Evolutionary conservation across 2,329 filamentous ascomycete genomes (phyloP).

Genomic region (Colletotrichum ledebouriae): DNA sequence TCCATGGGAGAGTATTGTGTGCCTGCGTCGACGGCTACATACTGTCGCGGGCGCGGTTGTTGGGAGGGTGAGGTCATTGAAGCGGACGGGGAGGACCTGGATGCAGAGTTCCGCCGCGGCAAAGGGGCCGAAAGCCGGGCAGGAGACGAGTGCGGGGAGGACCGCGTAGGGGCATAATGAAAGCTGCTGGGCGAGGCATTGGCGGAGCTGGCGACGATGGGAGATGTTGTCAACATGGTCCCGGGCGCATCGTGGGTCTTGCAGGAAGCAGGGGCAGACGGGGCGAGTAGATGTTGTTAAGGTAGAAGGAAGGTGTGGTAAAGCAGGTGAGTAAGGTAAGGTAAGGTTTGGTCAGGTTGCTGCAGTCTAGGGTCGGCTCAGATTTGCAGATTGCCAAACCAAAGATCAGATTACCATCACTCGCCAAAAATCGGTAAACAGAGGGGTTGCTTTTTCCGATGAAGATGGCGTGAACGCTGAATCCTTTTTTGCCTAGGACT

Average conservation of each 20-base stretch:
- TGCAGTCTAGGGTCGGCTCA: slow-evolving; percentile 25
- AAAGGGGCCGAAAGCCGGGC: slow-evolving; percentile 57
- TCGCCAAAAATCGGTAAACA: slow-evolving; percentile 25
- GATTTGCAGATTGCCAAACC: slow-evolving; percentile 36
- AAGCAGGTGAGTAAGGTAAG: slow-evolving; percentile 1
- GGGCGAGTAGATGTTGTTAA: slow-evolving; percentile 6
- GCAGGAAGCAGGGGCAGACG: slow-evolving; percentile 13
- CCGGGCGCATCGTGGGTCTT: slow-evolving; percentile 59
- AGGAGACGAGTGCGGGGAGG: slow-evolving; percentile 57
- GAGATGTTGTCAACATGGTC: slow-evolving; percentile 73
- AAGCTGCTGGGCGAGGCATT: slow-evolving; percentile 65
- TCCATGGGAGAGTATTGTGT: slow-evolving; percentile 65
- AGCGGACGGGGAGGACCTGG: slow-evolving; percentile 51
- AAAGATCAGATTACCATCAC: slow-evolving; percentile 22
- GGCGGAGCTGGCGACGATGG: slow-evolving; percentile 63
- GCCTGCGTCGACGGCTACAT: slow-evolving; percentile 62
- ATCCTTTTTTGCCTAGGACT: neutral
- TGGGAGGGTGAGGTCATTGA: slow-evolving; percentile 48
- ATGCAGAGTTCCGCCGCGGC: slow-evolving; percentile 54
- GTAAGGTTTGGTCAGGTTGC: neutral
- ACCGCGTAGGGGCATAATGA: slow-evolving; percentile 63
- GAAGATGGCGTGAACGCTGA: slow-evolving; percentile 8
- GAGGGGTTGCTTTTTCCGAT: slow-evolving; percentile 24
- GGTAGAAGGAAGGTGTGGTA: neutral
- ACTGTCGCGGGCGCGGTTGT: slow-evolving; percentile 52